A percentile compares a stretch with the other conserved stretches of the same genome.
phyloP scores from a whole-genome alignment of 345 rosid genomes.

The Gossypium thurberi region DNA sequence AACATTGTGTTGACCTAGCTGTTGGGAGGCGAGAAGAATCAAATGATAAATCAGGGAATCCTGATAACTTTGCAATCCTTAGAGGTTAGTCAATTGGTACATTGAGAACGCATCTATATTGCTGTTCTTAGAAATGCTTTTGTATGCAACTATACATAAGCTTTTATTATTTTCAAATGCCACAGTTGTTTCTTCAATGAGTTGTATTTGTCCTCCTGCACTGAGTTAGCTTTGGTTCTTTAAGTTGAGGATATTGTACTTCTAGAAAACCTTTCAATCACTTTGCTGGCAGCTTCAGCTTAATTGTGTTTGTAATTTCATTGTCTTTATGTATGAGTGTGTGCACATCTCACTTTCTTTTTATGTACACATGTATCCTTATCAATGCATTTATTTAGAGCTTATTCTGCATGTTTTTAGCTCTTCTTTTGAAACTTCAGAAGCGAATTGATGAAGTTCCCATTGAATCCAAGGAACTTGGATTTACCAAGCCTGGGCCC shows the following conservation, averaged over 20 bases:
- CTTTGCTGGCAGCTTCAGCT: neutral
- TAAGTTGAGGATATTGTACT: slow-evolving; percentile 4
- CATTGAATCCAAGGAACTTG: slow-evolving; percentile 65
- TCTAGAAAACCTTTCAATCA: slow-evolving; percentile 3
- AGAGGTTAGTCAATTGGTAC: slow-evolving; percentile 43
- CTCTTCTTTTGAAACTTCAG: slow-evolving; percentile 84
- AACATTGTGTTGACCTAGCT: slow-evolving; percentile 71
- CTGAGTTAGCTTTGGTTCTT: slow-evolving; percentile 6
- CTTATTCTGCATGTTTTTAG: slow-evolving; percentile 32
- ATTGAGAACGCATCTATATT: neutral
- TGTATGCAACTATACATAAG: neutral
- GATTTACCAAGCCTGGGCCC: slow-evolving; percentile 89
- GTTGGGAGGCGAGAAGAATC: slow-evolving; percentile 50
- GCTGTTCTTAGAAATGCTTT: neutral
- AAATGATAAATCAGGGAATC: slow-evolving; percentile 62
- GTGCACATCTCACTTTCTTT: neutral
- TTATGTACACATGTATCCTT: neutral
- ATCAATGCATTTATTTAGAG: neutral
- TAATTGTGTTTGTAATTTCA: neutral
- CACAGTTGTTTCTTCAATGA: neutral
- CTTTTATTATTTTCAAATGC: neutral
- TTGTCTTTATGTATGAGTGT: neutral
- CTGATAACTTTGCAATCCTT: slow-evolving; percentile 89
- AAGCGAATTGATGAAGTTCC: slow-evolving; percentile 76
- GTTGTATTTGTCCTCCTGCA: neutral